Evolutionary conservation across 768 basidiomycete genomes (phyloP).

Genomic region (Mycena capillaripes): DNA sequence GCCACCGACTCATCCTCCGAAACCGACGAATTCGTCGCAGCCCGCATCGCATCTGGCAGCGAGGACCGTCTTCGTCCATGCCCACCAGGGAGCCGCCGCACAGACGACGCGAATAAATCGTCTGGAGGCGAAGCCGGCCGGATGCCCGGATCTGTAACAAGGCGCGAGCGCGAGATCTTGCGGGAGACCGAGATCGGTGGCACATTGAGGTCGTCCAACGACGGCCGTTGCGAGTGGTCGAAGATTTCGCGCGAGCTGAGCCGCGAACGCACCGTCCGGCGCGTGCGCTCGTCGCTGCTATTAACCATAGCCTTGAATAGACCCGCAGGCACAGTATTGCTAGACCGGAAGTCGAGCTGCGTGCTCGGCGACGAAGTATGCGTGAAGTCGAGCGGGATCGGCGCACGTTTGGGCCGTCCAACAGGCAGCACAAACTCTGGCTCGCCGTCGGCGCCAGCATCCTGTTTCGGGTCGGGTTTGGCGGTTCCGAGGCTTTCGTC

Average conservation of each 20-base stretch:
- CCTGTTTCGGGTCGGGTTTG: constrained; percentile 47
- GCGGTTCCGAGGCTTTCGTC: constrained; percentile 48
- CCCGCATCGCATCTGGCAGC: constrained; percentile 67
- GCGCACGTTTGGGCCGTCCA: constrained; percentile 71
- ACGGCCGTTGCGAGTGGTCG: constrained; percentile 76
- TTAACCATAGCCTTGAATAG: constrained; percentile 85
- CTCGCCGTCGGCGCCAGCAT: constrained; percentile 41
- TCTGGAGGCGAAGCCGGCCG: constrained; percentile 43
- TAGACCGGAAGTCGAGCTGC: constrained; percentile 67
- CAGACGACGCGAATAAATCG: constrained; percentile 59
- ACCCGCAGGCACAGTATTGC: constrained; percentile 87
- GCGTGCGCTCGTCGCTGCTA: constrained; percentile 71
- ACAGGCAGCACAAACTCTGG: constrained; percentile 42
- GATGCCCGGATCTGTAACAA: constrained; percentile 71
- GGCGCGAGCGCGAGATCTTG: constrained; percentile 64
- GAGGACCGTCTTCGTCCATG: constrained; percentile 68
- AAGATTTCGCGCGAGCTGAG: constrained; percentile 82
- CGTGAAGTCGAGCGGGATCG: constrained; percentile 83
- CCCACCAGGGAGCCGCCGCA: constrained; percentile 26
- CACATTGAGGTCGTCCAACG: constrained; percentile 83
- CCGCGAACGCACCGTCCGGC: constrained; percentile 81
- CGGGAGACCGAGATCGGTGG: constrained; percentile 76
- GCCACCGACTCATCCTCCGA: constrained; percentile 59
- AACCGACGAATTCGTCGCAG: constrained; percentile 57
- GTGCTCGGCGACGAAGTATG: constrained; percentile 52